Conservation (phyloP, 2,329 filamentous ascomycete genomes). For the Cytospora mali region DNA sequence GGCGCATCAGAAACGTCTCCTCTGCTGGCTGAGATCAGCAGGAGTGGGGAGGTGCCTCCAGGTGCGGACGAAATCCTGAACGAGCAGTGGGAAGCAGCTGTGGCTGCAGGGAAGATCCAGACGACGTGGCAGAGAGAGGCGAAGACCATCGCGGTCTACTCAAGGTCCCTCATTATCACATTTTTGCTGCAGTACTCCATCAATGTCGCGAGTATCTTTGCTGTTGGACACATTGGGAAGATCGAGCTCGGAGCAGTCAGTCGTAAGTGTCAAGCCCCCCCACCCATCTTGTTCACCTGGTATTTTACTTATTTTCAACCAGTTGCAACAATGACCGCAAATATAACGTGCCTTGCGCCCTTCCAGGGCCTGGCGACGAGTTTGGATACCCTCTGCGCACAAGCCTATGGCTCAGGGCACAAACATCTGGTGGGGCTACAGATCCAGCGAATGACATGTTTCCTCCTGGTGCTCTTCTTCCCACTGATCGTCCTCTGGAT, state of each 20-base stretch:
- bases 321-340: conserved; percentile 77
- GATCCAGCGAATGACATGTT: conserved; percentile 78
- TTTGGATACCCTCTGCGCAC: conserved; percentile 88
- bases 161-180: conserved; percentile 70
- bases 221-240: conserved; percentile 74
- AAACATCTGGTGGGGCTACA: conserved; percentile 86
- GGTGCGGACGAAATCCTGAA: conserved; percentile 61
- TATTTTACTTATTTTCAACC: conserved; percentile 26
- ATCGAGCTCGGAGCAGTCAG: conserved; percentile 69
- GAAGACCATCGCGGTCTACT: conserved; percentile 75
- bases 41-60: conserved; percentile 41
- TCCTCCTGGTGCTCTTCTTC: conserved; percentile 70
- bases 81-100: conserved; percentile 82
- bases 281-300: no score
- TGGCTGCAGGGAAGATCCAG: conserved; percentile 76
- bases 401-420: conserved; percentile 90
- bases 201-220: conserved; percentile 80
- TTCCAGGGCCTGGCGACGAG: conserved; percentile 87
- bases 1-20: conserved; percentile 48
- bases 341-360: conserved; percentile 75
- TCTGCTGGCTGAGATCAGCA: conserved; percentile 36
- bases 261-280: conserved; percentile 36
- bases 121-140: conserved; percentile 92
- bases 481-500: conserved; percentile 73
- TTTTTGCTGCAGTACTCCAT: conserved; percentile 83